Evolutionary conservation across 305 asterid species (phyloP), one percentile per base, ranked within the genome.

Genomic region (Andrographis paniculata): DNA sequence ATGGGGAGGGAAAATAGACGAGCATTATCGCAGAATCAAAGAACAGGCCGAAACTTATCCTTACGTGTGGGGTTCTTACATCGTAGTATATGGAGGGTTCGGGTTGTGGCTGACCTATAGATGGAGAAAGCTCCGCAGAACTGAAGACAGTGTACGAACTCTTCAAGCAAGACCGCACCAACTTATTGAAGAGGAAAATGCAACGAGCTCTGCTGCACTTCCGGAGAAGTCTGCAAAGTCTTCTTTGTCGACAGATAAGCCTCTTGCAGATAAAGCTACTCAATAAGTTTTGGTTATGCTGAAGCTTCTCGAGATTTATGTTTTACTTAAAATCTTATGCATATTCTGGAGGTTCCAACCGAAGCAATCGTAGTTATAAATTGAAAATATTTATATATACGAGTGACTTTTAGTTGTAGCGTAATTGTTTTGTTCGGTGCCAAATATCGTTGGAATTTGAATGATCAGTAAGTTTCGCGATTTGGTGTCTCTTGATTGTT

Each of bases 11-110:
- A 58, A 36, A 64, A 59, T 82, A 43, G 62, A 57, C 43, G 71
- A 61, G 43, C 74, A 61, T 24, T 78, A 73, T 44, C 23, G 35
- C 13, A 74, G 59, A 38, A 62, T 69, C 35, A 82, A 67, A 60
- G 80, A 71, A 53, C 67, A 82, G 57, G 93, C 93, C 37, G 77
- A 78, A 56, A 67, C 83, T 1, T 82, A 76, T 27, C 94, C 94
- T 0, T 82, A 74, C 30, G 94, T 82, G 14, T 82, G 94, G 89
- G 84, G 81, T 39, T 82, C 89, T 2, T 82, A 78, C 35, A 61
- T 68, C 17, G 60, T 79, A 49, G 86, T 74, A 0, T 78, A 78
- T 17, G 89, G 94, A 17, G 82, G 78, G 37, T 62, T 78, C 43
- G 83, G 81, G 11, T 60, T 78, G 16, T 79, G 89, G 89, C 52